Base-by-base conservation (phyloP, 2,329 filamentous ascomycete species). In the Aspergillus sp. region DNA sequence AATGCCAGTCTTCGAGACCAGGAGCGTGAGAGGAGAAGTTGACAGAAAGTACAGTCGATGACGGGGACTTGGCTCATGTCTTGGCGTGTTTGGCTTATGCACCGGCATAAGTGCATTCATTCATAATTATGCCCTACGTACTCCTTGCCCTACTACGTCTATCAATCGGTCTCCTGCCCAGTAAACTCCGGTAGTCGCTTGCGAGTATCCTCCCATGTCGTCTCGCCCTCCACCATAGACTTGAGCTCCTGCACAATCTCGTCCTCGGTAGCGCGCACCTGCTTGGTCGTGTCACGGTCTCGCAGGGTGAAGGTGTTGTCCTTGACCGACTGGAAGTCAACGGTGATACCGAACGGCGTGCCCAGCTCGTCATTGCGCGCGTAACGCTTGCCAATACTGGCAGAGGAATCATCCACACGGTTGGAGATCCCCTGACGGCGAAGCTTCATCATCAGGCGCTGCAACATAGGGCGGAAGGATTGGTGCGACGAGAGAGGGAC, bases 321-420 rank as follows among this genome's bases (percentile, higher is more conserved):
- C 63, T 93, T 78, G 46, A 94, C 68, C 29, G 85, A 93, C 69
- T 96, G 85, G 74, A 95, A 96, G 61, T 96, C 89, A 39, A 96
- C 76, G 0, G 89, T 96, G 60, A 96, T 80, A 55, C 86, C 89
- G 44, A 95, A 80, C 5, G 89, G 86, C 27, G 91, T 96, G 52
- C 89, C 91, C 37, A 95, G 75, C 67, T 96, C 89, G 61, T 96
- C 89, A 58, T 95, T 95, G 51, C 91, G 80, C 56, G 82, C 79
- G 63, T 93, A 96, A 33, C 89, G 82, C 72, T 93, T 94, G 58
- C 89, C 89, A 49, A 96, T 96, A 42, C 80, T 86, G 40, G 88
- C 86, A 16, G 82, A 85, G 10, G 85, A 93, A 60, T 91, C 84
- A 54, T 96, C 91, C 24, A 95, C 75, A 40, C 84, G 80, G 68